phyloP scores from a whole-genome alignment of 768 basidiomycete species.

The Boletus tylopilopsis region DNA sequence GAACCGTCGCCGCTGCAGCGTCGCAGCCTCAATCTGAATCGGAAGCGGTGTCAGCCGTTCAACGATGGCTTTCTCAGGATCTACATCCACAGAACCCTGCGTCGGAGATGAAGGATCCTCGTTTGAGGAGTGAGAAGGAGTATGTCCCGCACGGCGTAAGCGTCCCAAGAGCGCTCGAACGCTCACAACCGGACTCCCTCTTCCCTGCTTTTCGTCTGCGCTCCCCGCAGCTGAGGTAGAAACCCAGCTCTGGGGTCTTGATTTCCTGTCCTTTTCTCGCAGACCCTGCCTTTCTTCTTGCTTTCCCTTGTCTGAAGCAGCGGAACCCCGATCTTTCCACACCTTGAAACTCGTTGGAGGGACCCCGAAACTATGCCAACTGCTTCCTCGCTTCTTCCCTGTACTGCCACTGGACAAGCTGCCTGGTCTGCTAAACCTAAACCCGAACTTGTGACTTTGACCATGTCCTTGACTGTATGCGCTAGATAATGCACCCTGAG shows the following conservation, averaged over 20 bases:
- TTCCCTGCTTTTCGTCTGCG: constrained; percentile 21
- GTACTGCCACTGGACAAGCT: constrained; percentile 21
- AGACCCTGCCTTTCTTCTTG: constrained; percentile 9
- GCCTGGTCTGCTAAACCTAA: constrained; percentile 15
- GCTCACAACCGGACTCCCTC: constrained; percentile 19
- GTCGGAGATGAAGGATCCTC: constrained; percentile 19
- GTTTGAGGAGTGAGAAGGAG: constrained; percentile 25
- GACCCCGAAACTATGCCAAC: constrained; percentile 16
- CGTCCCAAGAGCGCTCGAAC: constrained; percentile 29
- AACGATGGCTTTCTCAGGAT: constrained; percentile 12
- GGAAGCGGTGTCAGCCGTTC: constrained; percentile 14
- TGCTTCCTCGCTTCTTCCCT: constrained; percentile 9
- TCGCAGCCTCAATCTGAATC: constrained; percentile 13
- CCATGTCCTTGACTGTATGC: constrained; percentile 15
- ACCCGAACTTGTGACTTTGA: constrained; percentile 14
- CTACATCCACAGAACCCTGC: constrained; percentile 5
- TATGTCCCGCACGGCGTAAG: constrained; percentile 23
- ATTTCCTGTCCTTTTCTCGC: constrained; percentile 12
- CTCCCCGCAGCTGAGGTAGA: constrained; percentile 19
- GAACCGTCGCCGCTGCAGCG: constrained; percentile 17
- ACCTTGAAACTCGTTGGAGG: constrained; percentile 27
- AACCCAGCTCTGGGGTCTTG: constrained; percentile 12
- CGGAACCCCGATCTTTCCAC: constrained; percentile 22
- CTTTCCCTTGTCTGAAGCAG: constrained; percentile 17
- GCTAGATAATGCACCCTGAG: constrained; percentile 28